Conservation (phyloP, 192 early-diverging fungal species). For the Linnemannia schmuckeri region DNA sequence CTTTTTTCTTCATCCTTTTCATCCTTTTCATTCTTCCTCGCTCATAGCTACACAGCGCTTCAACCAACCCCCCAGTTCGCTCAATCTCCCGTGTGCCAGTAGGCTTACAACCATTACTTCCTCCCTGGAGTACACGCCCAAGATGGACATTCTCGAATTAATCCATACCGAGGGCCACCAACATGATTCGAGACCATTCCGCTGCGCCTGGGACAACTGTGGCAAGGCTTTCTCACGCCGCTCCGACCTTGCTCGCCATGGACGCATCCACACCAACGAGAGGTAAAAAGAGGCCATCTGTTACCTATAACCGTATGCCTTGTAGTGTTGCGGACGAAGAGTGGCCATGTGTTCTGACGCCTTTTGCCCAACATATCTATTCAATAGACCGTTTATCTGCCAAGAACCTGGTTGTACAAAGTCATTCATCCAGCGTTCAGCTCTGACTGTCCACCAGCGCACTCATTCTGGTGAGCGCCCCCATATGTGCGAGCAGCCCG, state of each 20-base stretch:
- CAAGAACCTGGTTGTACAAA: slow-evolving; percentile 76
- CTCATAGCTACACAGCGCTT: background rate
- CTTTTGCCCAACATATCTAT: slow-evolving; percentile 1
- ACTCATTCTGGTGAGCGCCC: slow-evolving; percentile 85
- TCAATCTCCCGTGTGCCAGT: slow-evolving; percentile 2
- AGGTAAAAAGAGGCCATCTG: slow-evolving; percentile 47
- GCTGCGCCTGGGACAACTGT: slow-evolving; percentile 73
- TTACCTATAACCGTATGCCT: background rate
- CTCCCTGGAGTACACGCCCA: slow-evolving; percentile 33
- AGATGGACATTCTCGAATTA: slow-evolving; percentile 71
- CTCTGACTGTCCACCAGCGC: slow-evolving; percentile 84
- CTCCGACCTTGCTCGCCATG: slow-evolving; percentile 83
- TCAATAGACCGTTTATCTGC: slow-evolving; percentile 75
- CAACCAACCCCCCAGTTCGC: background rate
- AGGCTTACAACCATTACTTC: slow-evolving; percentile 49
- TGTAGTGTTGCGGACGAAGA: slow-evolving; percentile 13
- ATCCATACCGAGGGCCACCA: slow-evolving; percentile 61
- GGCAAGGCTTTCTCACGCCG: slow-evolving; percentile 77
- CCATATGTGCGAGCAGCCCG: slow-evolving; percentile 74
- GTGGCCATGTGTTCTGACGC: slow-evolving; percentile 6
- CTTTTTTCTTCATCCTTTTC: background rate
- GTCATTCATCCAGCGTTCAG: slow-evolving; percentile 86
- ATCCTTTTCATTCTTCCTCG: background rate
- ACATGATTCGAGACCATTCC: slow-evolving; percentile 62
- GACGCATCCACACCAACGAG: slow-evolving; percentile 85